Percentiles rank a stretch among this genome's conserved stretches.
Evolutionary conservation across 306 rosid species (phyloP).

Genomic region (Fagus crenata): DNA sequence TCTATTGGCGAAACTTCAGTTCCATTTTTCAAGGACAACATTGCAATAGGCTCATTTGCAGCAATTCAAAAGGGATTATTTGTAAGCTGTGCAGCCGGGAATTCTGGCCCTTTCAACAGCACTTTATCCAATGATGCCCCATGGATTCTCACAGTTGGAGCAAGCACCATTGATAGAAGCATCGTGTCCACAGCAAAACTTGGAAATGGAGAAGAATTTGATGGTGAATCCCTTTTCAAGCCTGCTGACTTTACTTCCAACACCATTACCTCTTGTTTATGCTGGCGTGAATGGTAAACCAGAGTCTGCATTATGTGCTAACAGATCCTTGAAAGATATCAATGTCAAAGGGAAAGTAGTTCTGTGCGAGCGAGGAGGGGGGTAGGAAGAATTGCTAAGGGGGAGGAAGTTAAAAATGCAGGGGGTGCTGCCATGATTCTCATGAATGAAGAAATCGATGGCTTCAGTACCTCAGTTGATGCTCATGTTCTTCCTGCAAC

Average conservation of each 20-base stretch:
- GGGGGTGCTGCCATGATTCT: slow-evolving; percentile 75
- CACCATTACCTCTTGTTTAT: slow-evolving; percentile 44
- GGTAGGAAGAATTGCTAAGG: slow-evolving; percentile 53
- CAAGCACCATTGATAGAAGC: slow-evolving; percentile 61
- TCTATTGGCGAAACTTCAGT: slow-evolving; percentile 47
- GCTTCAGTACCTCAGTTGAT: slow-evolving; percentile 52
- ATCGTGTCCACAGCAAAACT: slow-evolving; percentile 47
- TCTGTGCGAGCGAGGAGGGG: slow-evolving; percentile 67
- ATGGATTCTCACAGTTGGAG: slow-evolving; percentile 71
- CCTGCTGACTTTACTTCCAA: slow-evolving; percentile 41
- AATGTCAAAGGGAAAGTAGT: slow-evolving; percentile 56
- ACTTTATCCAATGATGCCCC: slow-evolving; percentile 66
- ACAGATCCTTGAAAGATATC: slow-evolving; percentile 44
- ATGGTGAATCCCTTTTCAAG: slow-evolving; percentile 50
- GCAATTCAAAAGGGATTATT: slow-evolving; percentile 71
- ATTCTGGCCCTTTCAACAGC: slow-evolving; percentile 48
- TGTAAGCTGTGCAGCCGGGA: slow-evolving; percentile 71
- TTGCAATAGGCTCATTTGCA: slow-evolving; percentile 63
- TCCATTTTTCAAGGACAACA: slow-evolving; percentile 52
- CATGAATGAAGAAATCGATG: slow-evolving; percentile 44
- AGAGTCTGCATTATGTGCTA: slow-evolving; percentile 47
- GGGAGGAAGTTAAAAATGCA: slow-evolving; percentile 59
- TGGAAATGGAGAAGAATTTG: slow-evolving; percentile 46
- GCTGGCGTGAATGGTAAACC: slow-evolving; percentile 53
- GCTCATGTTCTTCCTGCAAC: slow-evolving; percentile 64